These are phyloP conservation scores for Clarireedia paspali DNA, from an alignment of 2,329 filamentous ascomycete genomes.

Conservation along the genomic window DNA sequence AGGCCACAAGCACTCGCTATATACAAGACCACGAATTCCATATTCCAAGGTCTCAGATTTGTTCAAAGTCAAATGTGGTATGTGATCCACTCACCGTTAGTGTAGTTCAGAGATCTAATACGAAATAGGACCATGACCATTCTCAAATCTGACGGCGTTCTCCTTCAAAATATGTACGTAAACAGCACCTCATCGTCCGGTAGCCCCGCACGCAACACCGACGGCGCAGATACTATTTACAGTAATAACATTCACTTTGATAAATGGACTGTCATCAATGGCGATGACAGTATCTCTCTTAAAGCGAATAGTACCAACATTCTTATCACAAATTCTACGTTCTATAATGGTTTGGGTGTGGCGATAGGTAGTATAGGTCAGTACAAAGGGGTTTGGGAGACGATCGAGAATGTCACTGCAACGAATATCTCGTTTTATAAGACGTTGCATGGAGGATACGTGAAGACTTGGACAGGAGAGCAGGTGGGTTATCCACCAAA, in stretches of 20 bases:
- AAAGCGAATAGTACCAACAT: conserved; percentile 53
- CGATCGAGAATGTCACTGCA: neutral
- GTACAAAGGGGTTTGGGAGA: conserved; percentile 28
- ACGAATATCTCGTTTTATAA: neutral
- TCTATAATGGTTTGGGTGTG: conserved; percentile 43
- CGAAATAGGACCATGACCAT: conserved; percentile 33
- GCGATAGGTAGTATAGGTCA: conserved; percentile 53
- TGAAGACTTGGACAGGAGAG: conserved; percentile 52
- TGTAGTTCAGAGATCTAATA: neutral
- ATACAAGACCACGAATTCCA: conserved; percentile 40
- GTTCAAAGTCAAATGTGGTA: conserved; percentile 53
- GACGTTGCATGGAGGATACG: conserved; percentile 28
- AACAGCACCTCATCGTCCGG: conserved; percentile 34
- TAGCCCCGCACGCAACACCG: conserved; percentile 34
- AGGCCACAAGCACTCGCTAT: conserved; percentile 44
- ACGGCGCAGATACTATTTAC: conserved; percentile 44
- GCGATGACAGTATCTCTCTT: conserved; percentile 45
- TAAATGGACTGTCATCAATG: conserved; percentile 43
- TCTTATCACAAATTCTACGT: conserved; percentile 39
- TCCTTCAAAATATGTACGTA: conserved; percentile 44
- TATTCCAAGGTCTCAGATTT: conserved; percentile 41
- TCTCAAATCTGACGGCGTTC: conserved; percentile 34
- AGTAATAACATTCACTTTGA: conserved; percentile 43
- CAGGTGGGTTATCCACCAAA: conserved; percentile 46
- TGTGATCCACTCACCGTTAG: neutral